Evolutionary conservation across 192 early-diverging fungal species (phyloP).

Genomic region (Podila epigama): DNA sequence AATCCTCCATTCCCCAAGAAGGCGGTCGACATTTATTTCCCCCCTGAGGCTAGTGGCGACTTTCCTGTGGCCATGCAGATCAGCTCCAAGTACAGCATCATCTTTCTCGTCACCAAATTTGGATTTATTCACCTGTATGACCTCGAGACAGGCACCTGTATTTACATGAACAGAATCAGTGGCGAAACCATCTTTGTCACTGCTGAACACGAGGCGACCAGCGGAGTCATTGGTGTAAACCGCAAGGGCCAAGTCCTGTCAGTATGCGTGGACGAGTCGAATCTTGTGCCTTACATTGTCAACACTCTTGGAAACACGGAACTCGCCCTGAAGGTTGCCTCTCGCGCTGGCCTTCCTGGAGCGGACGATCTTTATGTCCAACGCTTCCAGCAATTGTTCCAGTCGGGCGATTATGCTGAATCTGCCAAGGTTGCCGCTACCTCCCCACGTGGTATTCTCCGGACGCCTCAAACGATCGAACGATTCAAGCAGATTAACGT

Average conservation of each 20-base stretch:
- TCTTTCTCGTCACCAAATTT: slow-evolving; percentile 97
- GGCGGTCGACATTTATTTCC: slow-evolving; percentile 93
- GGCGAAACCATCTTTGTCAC: slow-evolving; percentile 99
- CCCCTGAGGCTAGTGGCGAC: slow-evolving; percentile 92
- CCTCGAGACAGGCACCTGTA: slow-evolving; percentile 90
- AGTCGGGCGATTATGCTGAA: slow-evolving; percentile 80
- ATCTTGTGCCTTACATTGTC: slow-evolving; percentile 91
- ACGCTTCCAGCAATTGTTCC: slow-evolving; percentile 90
- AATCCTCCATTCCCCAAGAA: slow-evolving; percentile 89
- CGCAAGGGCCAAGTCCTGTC: slow-evolving; percentile 98
- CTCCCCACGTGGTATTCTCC: slow-evolving; percentile 93
- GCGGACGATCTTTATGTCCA: slow-evolving; percentile 91
- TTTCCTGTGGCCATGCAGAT: slow-evolving; percentile 99
- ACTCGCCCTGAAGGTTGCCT: slow-evolving; percentile 88
- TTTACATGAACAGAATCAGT: slow-evolving; percentile 98
- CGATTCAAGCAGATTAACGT: slow-evolving; percentile 87
- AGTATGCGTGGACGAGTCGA: slow-evolving; percentile 90
- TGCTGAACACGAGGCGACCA: slow-evolving; percentile 82
- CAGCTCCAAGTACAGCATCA: slow-evolving; percentile 91
- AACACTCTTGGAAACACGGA: slow-evolving; percentile 84
- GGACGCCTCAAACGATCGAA: slow-evolving; percentile 94
- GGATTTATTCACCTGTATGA: slow-evolving; percentile 98
- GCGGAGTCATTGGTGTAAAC: slow-evolving; percentile 95
- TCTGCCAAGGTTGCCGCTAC: slow-evolving; percentile 96
- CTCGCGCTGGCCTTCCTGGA: slow-evolving; percentile 89